A percentile compares a stretch with the other conserved stretches of the same genome.
Evolutionary conservation across 495 filamentous ascomycete genomes (phyloP).

Genomic region (Aspergillus diversus): DNA sequence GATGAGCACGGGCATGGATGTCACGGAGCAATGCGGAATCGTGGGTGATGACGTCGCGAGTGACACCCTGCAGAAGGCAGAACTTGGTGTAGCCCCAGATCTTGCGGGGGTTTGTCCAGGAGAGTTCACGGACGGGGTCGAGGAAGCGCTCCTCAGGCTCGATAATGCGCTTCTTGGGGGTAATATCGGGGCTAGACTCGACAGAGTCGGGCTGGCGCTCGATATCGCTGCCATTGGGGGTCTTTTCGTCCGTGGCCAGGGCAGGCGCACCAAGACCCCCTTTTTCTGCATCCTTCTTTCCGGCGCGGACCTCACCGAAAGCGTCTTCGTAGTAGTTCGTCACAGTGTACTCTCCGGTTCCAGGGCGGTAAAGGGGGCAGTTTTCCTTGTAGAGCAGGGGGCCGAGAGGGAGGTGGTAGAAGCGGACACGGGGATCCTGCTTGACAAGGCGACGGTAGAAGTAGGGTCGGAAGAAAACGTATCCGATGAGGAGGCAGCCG

Average conservation of each 20-base stretch:
- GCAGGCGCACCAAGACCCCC: neutral
- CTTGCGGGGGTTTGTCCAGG: slow-evolving; percentile 38
- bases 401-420: slow-evolving; percentile 61
- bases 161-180: slow-evolving; percentile 28
- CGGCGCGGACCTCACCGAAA: slow-evolving; percentile 32
- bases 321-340: slow-evolving; percentile 55
- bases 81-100: slow-evolving; percentile 48
- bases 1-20: slow-evolving; percentile 61
- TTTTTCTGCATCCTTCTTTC: slow-evolving; percentile 19
- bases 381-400: slow-evolving; percentile 53
- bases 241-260: slow-evolving; percentile 55
- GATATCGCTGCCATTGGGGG: slow-evolving; percentile 62
- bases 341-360: slow-evolving; percentile 45
- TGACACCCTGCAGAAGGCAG: slow-evolving; percentile 60
- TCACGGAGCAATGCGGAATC: slow-evolving; percentile 50
- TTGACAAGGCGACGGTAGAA: slow-evolving; percentile 60
- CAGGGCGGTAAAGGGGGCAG: slow-evolving; percentile 52
- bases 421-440: slow-evolving; percentile 58
- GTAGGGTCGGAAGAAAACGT: slow-evolving; percentile 66
- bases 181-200: slow-evolving; percentile 28
- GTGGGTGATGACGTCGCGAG: slow-evolving; percentile 60
- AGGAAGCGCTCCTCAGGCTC: slow-evolving; percentile 42
- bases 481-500: slow-evolving; percentile 53
- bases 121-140: slow-evolving; percentile 33
- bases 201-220: slow-evolving; percentile 56